Evolutionary conservation across 805 yeast genomes (phyloP), one percentile per base, ranked within the genome.

Genomic region (Candida rishiriensis): DNA sequence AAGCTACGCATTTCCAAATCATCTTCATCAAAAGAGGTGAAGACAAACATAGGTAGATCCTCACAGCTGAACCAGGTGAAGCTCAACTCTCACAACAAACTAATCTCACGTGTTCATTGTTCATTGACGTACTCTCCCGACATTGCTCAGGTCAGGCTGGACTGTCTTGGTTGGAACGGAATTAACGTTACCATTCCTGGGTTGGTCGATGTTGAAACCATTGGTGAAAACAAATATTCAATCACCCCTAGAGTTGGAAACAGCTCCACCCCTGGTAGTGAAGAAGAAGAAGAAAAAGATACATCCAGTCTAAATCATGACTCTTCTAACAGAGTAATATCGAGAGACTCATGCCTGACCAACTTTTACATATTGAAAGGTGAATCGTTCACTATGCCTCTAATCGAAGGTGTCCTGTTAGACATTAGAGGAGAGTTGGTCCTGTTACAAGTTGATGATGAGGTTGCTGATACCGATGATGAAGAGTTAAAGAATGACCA

Each of bases 141-240:
- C 3, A 60, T 61, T 10, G 66, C 75, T 30, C 54, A 69, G 38
- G 61, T 88, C 37, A 68, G 65, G 13, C 60, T 91, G 40, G 75
- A 75, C 37, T 91, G 97, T 63, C 62, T 79, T 43, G 97, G 98
- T 3, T 76, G 81, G 65, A 91, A 91, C 61, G 97, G 97, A 10
- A 66, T 86, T 40, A 73, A 76, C 10, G 75, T 89, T 15, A 70
- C 76, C 4, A 75, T 88, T 34, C 93, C 96, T 0, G 64, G 61
- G 15, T 53, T 56, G 15, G 51, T 70, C 11, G 52, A 61, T 14
- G 71, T 71, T 36, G 38, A 44, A 28, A 29, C 45, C 13, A 34
- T 55, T 11, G 35, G 42, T 13, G 51, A 59, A 10, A 48, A 52
- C 16, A 47, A 47, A 26, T 59, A 52, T 32, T 38, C 46, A 29